phyloP scores from a whole-genome alignment of 306 rosid species.

The Datisca glomerata region DNA sequence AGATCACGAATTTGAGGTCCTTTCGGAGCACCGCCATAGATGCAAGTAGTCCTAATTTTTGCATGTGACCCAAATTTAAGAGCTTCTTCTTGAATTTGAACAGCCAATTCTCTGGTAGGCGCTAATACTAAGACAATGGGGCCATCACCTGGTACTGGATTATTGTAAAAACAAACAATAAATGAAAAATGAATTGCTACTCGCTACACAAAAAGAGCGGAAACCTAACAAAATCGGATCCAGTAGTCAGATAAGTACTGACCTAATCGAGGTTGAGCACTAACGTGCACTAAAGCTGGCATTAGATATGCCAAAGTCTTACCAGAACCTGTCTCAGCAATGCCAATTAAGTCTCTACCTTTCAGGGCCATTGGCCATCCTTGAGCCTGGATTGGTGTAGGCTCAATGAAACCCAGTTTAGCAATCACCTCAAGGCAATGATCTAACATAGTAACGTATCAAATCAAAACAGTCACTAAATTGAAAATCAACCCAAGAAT shows the following conservation, averaged over 20 bases:
- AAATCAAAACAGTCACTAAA: not conserved
- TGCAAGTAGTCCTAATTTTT: conserved; percentile 55
- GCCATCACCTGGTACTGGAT: conserved; percentile 72
- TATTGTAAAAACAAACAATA: conserved; percentile 8
- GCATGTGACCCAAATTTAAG: conserved; percentile 50
- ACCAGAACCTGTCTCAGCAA: conserved; percentile 99
- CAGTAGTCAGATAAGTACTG: conserved; percentile 11
- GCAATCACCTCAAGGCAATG: conserved; percentile 79
- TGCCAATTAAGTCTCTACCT: conserved; percentile 91
- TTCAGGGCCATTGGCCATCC: conserved; percentile 99
- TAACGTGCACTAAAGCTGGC: conserved; percentile 84
- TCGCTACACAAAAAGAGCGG: not conserved
- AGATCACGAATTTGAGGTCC: conserved; percentile 98
- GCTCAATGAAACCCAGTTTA: conserved; percentile 88
- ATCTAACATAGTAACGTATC: conserved; percentile 28
- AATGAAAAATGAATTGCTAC: conserved; percentile 7
- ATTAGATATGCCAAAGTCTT: conserved; percentile 83
- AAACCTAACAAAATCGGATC: not conserved
- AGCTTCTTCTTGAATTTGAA: conserved; percentile 92
- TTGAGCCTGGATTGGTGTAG: conserved; percentile 94
- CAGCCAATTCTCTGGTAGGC: conserved; percentile 91
- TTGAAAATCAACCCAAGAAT: not conserved
- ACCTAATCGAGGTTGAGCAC: conserved; percentile 88
- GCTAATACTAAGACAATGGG: conserved; percentile 80
- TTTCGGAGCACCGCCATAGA: conserved; percentile 96